phyloP scores from a whole-genome alignment of 2,329 filamentous ascomycete species.

The Pestalotiopsis sp. region DNA sequence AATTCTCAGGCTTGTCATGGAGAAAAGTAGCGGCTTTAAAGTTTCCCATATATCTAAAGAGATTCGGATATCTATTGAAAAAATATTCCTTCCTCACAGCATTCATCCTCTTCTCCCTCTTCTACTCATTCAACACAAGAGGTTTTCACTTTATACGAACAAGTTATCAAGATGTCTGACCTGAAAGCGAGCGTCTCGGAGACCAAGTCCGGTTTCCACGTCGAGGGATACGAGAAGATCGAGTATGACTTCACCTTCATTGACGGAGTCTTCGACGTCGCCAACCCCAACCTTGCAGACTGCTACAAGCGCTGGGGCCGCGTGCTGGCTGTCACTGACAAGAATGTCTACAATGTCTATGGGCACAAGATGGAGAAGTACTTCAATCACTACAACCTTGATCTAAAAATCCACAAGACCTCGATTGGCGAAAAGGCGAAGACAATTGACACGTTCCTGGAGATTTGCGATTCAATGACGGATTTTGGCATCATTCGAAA shows the following conservation, averaged over 20 bases:
- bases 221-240: slow-evolving; percentile 76
- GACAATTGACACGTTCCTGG: slow-evolving; percentile 69
- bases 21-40: slow-evolving; percentile 9
- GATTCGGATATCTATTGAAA: neutral
- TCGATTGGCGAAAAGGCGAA: slow-evolving; percentile 78
- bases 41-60: slow-evolving; percentile 9
- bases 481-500: slow-evolving; percentile 70
- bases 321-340: slow-evolving; percentile 69
- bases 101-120: neutral
- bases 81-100: neutral
- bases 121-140: neutral
- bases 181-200: slow-evolving; percentile 67
- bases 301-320: slow-evolving; percentile 69
- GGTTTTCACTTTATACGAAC: neutral
- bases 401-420: slow-evolving; percentile 69
- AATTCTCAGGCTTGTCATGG: neutral
- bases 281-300: slow-evolving; percentile 63
- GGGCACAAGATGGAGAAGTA: slow-evolving; percentile 67
- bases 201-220: slow-evolving; percentile 68
- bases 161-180: slow-evolving; percentile 61
- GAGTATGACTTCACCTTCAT: slow-evolving; percentile 76
- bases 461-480: slow-evolving; percentile 74
- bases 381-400: slow-evolving; percentile 65
- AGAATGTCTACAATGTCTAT: slow-evolving; percentile 72
- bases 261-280: slow-evolving; percentile 66